Evolutionary conservation across 768 basidiomycete species (phyloP).

Genomic region (Pleurotus cornucopiae): DNA sequence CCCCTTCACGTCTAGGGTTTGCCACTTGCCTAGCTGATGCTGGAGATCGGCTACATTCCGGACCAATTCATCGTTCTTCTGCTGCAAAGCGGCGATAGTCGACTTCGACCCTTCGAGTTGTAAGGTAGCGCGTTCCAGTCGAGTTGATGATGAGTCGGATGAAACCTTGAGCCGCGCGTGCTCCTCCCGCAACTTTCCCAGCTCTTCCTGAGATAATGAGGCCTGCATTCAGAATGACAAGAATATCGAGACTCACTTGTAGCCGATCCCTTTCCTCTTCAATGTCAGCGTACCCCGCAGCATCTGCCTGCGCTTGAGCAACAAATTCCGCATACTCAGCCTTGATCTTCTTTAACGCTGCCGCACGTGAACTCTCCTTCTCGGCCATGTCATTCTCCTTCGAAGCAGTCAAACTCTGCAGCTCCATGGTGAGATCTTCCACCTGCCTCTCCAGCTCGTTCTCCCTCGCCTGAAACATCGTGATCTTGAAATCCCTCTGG

Average conservation of each 20-base stretch:
- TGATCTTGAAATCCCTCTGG: slow-evolving; percentile 64
- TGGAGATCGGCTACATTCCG: slow-evolving; percentile 51
- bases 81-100: slow-evolving; percentile 50
- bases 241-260: slow-evolving; percentile 32
- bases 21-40: slow-evolving; percentile 67
- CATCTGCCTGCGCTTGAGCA: slow-evolving; percentile 33
- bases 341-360: slow-evolving; percentile 22
- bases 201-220: slow-evolving; percentile 25
- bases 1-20: slow-evolving; percentile 60
- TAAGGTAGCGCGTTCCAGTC: slow-evolving; percentile 53
- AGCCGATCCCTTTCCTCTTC: slow-evolving; percentile 40
- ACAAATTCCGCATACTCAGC: slow-evolving; percentile 27
- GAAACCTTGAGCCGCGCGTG: slow-evolving; percentile 46
- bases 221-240: background rate
- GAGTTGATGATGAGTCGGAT: slow-evolving; percentile 39
- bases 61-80: slow-evolving; percentile 52
- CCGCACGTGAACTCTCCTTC: slow-evolving; percentile 8
- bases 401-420: slow-evolving; percentile 21
- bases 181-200: slow-evolving; percentile 41
- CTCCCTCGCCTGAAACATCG: slow-evolving; percentile 64
- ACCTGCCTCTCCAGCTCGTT: slow-evolving; percentile 53
- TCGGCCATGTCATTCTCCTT: slow-evolving; percentile 9
- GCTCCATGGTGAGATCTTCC: slow-evolving; percentile 45
- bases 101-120: slow-evolving; percentile 56
- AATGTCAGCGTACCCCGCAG: slow-evolving; percentile 32